Evolutionary conservation across 495 filamentous ascomycete genomes (phyloP).

Genomic region (Aspergillus cristatus): DNA sequence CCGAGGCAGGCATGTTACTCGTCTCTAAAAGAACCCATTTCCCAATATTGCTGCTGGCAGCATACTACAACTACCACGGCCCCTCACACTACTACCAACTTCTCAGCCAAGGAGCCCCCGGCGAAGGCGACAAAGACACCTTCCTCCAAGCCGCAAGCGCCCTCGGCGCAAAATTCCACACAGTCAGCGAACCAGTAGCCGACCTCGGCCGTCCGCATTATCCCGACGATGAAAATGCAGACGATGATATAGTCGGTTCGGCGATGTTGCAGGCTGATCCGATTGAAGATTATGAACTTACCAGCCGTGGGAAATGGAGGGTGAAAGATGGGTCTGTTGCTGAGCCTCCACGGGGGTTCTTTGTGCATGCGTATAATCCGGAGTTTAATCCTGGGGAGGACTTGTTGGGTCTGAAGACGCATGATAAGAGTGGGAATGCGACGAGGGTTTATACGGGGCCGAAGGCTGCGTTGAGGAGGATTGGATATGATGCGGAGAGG

Average conservation of each 20-base stretch:
- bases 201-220: constrained; percentile 12
- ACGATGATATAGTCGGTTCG: too few species aligned
- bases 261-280: constrained; percentile 26
- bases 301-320: constrained; percentile 11
- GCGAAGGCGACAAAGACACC: constrained; percentile 50
- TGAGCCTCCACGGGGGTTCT: constrained; percentile 20
- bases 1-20: constrained; percentile 43
- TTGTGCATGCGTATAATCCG: constrained; percentile 33
- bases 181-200: constrained; percentile 24
- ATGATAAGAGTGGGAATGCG: neutral
- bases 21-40: constrained; percentile 40
- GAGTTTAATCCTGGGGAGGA: constrained; percentile 29
- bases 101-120: constrained; percentile 38
- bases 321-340: constrained; percentile 8
- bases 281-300: constrained; percentile 19
- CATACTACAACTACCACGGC: constrained; percentile 49
- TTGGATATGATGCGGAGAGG: constrained; percentile 36
- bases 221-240: constrained; percentile 12
- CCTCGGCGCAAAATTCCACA: constrained; percentile 28
- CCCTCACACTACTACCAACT: constrained; percentile 41
- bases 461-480: constrained; percentile 11
- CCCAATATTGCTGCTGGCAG: constrained; percentile 35
- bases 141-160: constrained; percentile 41
- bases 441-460: constrained; percentile 11
- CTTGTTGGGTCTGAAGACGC: constrained; percentile 5